These are phyloP conservation scores for Boletellus sp. DNA, from an alignment of 768 basidiomycete species.

Conservation along the genomic window DNA sequence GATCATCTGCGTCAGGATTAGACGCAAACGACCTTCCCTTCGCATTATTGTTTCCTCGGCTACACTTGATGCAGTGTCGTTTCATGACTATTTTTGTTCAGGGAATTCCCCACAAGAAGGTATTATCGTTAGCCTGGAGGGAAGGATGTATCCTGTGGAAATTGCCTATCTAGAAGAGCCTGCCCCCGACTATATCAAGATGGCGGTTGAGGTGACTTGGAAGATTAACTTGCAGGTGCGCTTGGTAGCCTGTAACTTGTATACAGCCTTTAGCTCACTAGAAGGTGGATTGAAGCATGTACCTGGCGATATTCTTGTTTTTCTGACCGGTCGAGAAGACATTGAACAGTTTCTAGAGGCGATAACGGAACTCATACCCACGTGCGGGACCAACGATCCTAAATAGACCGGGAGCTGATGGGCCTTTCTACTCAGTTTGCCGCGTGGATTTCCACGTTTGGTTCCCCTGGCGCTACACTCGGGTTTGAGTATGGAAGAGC, in stretches of 20 bases:
- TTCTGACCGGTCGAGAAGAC: slow-evolving; percentile 94
- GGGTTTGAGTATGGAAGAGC: slow-evolving; percentile 84
- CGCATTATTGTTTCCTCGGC: slow-evolving; percentile 94
- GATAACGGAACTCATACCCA: slow-evolving; percentile 71
- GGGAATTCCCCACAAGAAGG: slow-evolving; percentile 64
- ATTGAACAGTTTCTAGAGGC: slow-evolving; percentile 86
- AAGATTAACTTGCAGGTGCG: slow-evolving; percentile 76
- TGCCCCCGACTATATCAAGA: slow-evolving; percentile 72
- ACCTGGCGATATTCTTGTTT: slow-evolving; percentile 87
- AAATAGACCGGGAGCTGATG: slow-evolving; percentile 1
- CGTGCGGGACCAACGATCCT: slow-evolving; percentile 38
- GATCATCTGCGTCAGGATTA: slow-evolving; percentile 55
- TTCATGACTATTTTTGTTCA: slow-evolving; percentile 84
- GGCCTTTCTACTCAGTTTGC: slow-evolving; percentile 36
- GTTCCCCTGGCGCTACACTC: slow-evolving; percentile 80
- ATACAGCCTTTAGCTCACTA: neutral
- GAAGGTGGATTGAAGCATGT: slow-evolving; percentile 50
- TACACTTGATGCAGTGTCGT: slow-evolving; percentile 88
- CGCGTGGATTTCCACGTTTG: slow-evolving; percentile 53
- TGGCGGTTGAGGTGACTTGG: slow-evolving; percentile 80
- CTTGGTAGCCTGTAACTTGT: neutral
- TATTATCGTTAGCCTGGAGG: slow-evolving; percentile 85
- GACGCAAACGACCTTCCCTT: slow-evolving; percentile 84
- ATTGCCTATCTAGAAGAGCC: slow-evolving; percentile 83
- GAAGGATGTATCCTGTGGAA: slow-evolving; percentile 93